phyloP scores from a whole-genome alignment of 768 basidiomycete genomes.

The Calvatia gigantea region DNA sequence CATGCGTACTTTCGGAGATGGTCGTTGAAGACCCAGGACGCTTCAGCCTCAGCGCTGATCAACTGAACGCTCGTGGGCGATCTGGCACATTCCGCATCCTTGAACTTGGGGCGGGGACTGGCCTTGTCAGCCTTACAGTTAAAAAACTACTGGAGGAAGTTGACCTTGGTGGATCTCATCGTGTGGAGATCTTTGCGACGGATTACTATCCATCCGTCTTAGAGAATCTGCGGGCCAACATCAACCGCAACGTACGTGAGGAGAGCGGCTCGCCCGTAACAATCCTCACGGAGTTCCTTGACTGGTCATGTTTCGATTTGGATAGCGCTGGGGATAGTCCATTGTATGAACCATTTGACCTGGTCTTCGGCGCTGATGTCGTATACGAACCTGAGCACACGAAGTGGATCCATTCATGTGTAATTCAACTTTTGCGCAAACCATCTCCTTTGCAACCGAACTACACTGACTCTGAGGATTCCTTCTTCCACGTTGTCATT shows the following conservation, averaged over 20 bases:
- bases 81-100: conserved; percentile 44
- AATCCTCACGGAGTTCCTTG: conserved; percentile 38
- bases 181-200: conserved; percentile 53
- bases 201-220: conserved; percentile 79
- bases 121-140: conserved; percentile 66
- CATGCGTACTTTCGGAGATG: conserved; percentile 75
- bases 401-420: conserved; percentile 62
- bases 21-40: conserved; percentile 52
- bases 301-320: conserved; percentile 51
- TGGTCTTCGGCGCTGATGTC: conserved; percentile 80
- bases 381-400: conserved; percentile 75
- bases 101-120: conserved; percentile 85
- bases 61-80: neutral
- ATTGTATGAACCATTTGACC: conserved; percentile 50
- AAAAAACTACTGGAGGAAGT: conserved; percentile 13
- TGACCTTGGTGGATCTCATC: neutral
- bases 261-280: neutral
- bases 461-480: neutral
- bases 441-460: conserved; percentile 12
- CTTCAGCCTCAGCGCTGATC: conserved; percentile 34
- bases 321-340: conserved; percentile 14
- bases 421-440: conserved; percentile 43
- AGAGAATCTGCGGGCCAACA: conserved; percentile 62
- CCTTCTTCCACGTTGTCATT: conserved; percentile 70
- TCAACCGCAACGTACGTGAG: conserved; percentile 48